A percentile compares a stretch with the other conserved stretches of the same genome.
Conservation (phyloP, 495 filamentous ascomycete species). For the Talaromyces stipitatus region DNA sequence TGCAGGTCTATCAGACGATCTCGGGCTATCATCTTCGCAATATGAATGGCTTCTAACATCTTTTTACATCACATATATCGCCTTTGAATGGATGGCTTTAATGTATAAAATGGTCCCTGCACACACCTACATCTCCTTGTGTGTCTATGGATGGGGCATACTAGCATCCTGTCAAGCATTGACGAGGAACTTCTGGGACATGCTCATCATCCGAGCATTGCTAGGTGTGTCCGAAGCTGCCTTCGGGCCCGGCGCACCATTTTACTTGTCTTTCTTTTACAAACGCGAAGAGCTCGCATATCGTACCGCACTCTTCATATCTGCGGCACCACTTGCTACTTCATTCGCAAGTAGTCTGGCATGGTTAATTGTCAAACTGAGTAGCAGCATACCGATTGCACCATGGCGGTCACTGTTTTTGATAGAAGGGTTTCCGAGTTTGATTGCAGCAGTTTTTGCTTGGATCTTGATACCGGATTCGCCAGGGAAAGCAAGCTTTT, state of each 20-base stretch:
- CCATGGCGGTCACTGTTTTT: slow-evolving; percentile 55
- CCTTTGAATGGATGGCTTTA: slow-evolving; percentile 65
- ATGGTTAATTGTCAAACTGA: slow-evolving; percentile 47
- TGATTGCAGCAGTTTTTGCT: slow-evolving; percentile 47
- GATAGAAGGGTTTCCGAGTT: slow-evolving; percentile 54
- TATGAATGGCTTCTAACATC: slow-evolving; percentile 63
- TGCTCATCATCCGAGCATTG: slow-evolving; percentile 37
- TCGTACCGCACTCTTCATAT: slow-evolving; percentile 54
- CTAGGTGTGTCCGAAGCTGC: slow-evolving; percentile 56
- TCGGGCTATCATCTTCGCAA: slow-evolving; percentile 46
- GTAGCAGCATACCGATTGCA: slow-evolving; percentile 42
- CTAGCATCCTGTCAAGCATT: slow-evolving; percentile 66
- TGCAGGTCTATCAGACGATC: slow-evolving; percentile 61
- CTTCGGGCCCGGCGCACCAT: slow-evolving; percentile 55
- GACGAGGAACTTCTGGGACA: slow-evolving; percentile 41
- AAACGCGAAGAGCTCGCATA: slow-evolving; percentile 53
- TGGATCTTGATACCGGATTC: slow-evolving; percentile 47
- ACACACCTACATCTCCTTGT: slow-evolving; percentile 50
- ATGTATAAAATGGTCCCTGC: slow-evolving; percentile 50
- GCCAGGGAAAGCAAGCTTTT: slow-evolving; percentile 43
- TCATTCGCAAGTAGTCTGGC: slow-evolving; percentile 64
- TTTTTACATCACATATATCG: slow-evolving; percentile 66
- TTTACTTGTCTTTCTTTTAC: slow-evolving; percentile 57
- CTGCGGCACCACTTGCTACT: slow-evolving; percentile 53
- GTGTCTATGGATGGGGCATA: slow-evolving; percentile 45